phyloP scores from a whole-genome alignment of 2,329 filamentous ascomycete species.

The Aspergillus tubingensis region DNA sequence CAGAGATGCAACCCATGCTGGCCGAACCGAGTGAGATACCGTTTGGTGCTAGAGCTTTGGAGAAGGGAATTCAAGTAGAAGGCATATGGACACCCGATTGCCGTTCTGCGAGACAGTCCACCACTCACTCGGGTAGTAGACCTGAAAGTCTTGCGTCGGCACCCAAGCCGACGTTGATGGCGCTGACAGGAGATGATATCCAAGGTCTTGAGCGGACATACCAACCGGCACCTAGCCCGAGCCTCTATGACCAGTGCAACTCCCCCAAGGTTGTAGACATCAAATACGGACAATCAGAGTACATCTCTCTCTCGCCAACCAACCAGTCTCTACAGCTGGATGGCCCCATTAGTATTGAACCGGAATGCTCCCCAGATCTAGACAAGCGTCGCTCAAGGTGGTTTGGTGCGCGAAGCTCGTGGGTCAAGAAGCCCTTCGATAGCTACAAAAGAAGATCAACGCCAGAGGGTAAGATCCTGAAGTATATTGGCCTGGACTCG shows the following conservation, averaged over 20 bases:
- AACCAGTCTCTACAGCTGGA: constrained; percentile 9
- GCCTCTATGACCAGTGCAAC: constrained; percentile 3
- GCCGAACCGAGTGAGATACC: constrained; percentile 64
- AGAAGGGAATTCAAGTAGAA: constrained; percentile 79
- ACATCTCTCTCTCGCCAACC: background rate
- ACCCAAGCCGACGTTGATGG: constrained; percentile 3
- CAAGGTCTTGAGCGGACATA: constrained; percentile 9
- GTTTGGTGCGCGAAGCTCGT: constrained; percentile 23
- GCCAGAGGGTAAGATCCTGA: constrained; percentile 14
- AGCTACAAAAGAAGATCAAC: constrained; percentile 13
- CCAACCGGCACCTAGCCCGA: background rate
- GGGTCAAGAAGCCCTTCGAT: constrained; percentile 22
- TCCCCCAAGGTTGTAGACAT: constrained; percentile 2
- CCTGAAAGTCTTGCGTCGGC: constrained; percentile 11
- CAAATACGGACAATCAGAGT: background rate
- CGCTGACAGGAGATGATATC: background rate
- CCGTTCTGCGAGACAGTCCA: constrained; percentile 31
- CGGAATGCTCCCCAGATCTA: background rate
- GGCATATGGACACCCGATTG: constrained; percentile 74
- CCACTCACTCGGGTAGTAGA: constrained; percentile 25
- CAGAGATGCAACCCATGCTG: constrained; percentile 59
- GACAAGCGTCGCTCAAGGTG: constrained; percentile 14
- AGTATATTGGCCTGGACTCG: background rate
- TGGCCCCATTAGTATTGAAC: background rate
- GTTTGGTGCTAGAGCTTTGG: constrained; percentile 82